Evolutionary conservation across 169 alveolate species (phyloP).

Genomic region (Plasmodium gonderi): DNA sequence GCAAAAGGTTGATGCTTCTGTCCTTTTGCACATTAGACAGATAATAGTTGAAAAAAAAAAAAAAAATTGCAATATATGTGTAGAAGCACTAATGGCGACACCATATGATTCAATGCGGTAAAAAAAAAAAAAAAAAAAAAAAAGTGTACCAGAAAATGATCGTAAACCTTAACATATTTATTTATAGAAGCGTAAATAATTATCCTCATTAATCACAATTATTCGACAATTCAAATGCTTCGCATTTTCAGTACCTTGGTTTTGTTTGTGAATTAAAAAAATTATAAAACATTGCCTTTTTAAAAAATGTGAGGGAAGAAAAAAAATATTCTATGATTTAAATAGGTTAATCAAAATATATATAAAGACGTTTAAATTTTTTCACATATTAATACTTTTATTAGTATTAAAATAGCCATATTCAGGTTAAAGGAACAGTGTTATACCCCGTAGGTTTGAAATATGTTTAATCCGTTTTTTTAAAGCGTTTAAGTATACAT

Average conservation of each 20-base stretch:
- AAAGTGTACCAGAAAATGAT: not conserved
- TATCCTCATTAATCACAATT: not conserved
- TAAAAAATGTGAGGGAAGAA: not conserved
- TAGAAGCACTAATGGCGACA: not conserved
- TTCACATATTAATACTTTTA: not conserved
- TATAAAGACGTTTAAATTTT: not conserved
- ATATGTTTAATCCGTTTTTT: not conserved
- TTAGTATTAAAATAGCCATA: not conserved
- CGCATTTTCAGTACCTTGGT: not conserved
- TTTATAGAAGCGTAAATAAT: not conserved
- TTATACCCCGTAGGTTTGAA: not conserved
- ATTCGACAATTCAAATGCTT: not conserved
- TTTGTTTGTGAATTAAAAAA: not conserved
- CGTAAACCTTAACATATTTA: not conserved
- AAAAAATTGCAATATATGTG: not conserved
- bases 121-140: too few species aligned
- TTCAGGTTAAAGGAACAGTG: not conserved
- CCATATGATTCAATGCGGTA: not conserved
- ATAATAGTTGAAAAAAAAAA: not conserved
- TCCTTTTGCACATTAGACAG: not conserved
- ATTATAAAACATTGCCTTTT: not conserved
- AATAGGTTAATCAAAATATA: not conserved
- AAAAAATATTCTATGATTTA: not conserved
- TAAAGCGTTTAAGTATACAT: not conserved
- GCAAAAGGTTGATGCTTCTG: conserved; percentile 6